Evolutionary conservation across 2,329 filamentous ascomycete species (phyloP).

Genomic region (Penicillium sp.): DNA sequence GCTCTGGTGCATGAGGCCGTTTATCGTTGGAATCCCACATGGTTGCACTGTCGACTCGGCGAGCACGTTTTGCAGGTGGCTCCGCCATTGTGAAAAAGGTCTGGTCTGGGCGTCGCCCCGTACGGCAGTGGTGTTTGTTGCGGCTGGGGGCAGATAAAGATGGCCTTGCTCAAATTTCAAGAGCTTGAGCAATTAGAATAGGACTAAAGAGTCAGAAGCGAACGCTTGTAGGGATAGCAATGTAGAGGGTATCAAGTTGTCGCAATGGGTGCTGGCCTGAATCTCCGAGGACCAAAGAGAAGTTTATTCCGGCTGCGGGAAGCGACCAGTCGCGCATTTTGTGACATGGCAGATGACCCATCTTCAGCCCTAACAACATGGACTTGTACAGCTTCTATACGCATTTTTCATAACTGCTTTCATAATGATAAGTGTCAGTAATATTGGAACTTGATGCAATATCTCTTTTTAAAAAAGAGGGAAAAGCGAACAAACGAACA

Average conservation of each 20-base stretch:
- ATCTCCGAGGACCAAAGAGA: slow-evolving; percentile 14
- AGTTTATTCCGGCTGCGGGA: slow-evolving; percentile 29
- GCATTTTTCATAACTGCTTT: background rate
- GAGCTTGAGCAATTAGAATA: background rate
- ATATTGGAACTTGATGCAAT: too few relatives aligned
- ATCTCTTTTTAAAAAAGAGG: too few relatives aligned
- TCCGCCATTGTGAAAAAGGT: slow-evolving; percentile 46
- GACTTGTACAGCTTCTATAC: background rate
- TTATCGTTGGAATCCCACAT: slow-evolving; percentile 56
- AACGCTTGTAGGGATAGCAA: background rate
- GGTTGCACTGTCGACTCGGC: slow-evolving; percentile 56
- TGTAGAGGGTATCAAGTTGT: slow-evolving; percentile 16
- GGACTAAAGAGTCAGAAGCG: background rate
- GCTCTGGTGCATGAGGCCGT: slow-evolving; percentile 24
- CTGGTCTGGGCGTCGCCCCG: slow-evolving; percentile 10
- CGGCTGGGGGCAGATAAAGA: background rate
- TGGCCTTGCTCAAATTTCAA: background rate
- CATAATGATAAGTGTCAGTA: too few relatives aligned
- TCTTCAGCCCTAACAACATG: background rate
- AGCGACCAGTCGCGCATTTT: slow-evolving; percentile 17
- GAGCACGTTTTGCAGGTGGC: slow-evolving; percentile 51
- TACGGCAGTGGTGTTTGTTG: slow-evolving; percentile 3
- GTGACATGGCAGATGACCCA: background rate
- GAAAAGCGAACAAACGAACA: too few relatives aligned
- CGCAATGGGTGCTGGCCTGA: slow-evolving; percentile 7